These are phyloP conservation scores for Hypocreales sp. DNA, from an alignment of 2,329 filamentous ascomycete genomes.

Conservation along the genomic window DNA sequence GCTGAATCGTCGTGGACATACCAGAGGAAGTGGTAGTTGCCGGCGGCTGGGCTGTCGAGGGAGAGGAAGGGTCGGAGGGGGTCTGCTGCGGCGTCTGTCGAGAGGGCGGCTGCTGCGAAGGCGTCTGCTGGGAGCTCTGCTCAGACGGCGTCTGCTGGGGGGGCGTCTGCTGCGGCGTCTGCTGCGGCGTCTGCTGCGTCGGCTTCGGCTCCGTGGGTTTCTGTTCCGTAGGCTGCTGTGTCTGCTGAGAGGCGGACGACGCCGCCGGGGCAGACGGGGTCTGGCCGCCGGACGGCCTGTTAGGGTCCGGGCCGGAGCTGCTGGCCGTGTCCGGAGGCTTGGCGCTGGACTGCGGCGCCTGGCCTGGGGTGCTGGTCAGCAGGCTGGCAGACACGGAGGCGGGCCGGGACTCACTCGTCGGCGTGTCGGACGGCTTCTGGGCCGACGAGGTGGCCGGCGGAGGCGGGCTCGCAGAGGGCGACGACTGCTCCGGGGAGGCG, in stretches of 20 bases:
- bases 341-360: background rate
- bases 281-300: constrained; percentile 4
- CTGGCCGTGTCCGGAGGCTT: constrained; percentile 3
- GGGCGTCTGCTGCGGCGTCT: no score
- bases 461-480: background rate
- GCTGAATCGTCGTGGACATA: constrained; percentile 12
- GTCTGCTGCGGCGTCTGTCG: constrained; percentile 1
- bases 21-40: constrained; percentile 7
- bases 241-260: no score
- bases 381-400: no score
- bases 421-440: background rate
- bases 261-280: constrained; percentile 2
- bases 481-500: constrained; percentile 1
- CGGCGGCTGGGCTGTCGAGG: constrained; percentile 4
- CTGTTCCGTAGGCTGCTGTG: no score
- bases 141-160: no score
- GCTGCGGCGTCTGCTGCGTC: no score
- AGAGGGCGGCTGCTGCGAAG: no score
- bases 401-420: no score
- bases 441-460: background rate
- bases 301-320: constrained; percentile 3
- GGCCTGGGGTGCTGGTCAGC: no score
- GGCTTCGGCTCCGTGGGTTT: no score
- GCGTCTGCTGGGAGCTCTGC: no score
- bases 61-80: constrained; percentile 4